Evolutionary conservation across 352 stramenopile species (phyloP).

Genomic region (Pythium inflatum): DNA sequence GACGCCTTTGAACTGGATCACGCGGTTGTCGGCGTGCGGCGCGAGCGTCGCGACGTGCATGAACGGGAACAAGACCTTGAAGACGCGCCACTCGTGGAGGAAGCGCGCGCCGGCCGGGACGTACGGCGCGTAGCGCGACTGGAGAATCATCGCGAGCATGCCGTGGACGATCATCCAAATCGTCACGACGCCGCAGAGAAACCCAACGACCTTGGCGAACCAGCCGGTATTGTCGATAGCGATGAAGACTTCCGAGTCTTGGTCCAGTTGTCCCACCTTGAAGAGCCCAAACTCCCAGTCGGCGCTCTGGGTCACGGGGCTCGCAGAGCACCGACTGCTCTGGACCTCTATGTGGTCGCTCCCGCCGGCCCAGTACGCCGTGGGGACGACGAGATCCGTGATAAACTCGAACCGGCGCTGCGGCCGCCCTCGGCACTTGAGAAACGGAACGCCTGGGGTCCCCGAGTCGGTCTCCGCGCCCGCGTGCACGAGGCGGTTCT

Average conservation of each 20-base stretch:
- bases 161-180: slow-evolving; percentile 32
- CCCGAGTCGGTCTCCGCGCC: slow-evolving; percentile 35
- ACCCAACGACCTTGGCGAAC: slow-evolving; percentile 16
- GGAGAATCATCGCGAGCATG: background rate
- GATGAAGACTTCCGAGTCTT: slow-evolving; percentile 18
- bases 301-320: background rate
- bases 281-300: slow-evolving; percentile 24
- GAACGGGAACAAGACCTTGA: slow-evolving; percentile 12
- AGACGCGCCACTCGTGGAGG: slow-evolving; percentile 14
- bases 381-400: slow-evolving; percentile 40
- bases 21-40: background rate
- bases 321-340: slow-evolving; percentile 29
- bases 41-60: slow-evolving; percentile 4
- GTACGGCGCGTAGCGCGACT: slow-evolving; percentile 7
- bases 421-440: slow-evolving; percentile 36
- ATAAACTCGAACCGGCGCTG: slow-evolving; percentile 36
- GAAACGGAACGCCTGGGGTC: slow-evolving; percentile 30
- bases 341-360: slow-evolving; percentile 41
- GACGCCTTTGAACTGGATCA: slow-evolving; percentile 9
- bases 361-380: slow-evolving; percentile 41
- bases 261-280: slow-evolving; percentile 6
- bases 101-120: slow-evolving; percentile 14
- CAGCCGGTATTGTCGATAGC: slow-evolving; percentile 14
- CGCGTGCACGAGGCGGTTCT: slow-evolving; percentile 29
- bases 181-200: slow-evolving; percentile 31